Conservation (phyloP, 2,329 filamentous ascomycete species). For the Geosmithia flava region DNA sequence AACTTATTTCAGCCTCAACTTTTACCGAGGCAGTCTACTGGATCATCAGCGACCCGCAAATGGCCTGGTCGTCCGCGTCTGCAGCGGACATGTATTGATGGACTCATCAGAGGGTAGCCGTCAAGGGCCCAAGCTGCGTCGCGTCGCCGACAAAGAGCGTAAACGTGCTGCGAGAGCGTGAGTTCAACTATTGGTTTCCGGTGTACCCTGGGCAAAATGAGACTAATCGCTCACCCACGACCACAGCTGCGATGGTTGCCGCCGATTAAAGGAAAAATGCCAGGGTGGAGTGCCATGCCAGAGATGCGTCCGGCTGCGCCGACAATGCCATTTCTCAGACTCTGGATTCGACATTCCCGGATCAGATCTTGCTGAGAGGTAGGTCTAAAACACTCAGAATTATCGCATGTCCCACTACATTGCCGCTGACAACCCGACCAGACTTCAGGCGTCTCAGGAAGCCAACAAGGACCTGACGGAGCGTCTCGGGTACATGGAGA, state of each 20-base stretch:
- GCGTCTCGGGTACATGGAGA: conserved; percentile 25
- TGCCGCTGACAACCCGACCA: not conserved
- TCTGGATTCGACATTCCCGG: not conserved
- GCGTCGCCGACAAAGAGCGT: conserved; percentile 11
- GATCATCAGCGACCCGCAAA: not conserved
- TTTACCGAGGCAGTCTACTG: not conserved
- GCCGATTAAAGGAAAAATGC: conserved; percentile 43
- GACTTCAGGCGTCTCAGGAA: not conserved
- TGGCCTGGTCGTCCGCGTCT: not conserved
- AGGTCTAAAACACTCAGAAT: not conserved
- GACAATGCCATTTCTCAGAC: conserved; percentile 31
- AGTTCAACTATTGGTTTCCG: not conserved
- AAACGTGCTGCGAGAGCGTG: conserved; percentile 15
- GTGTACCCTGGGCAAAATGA: not conserved
- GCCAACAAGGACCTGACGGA: conserved; percentile 4
- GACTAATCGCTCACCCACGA: not conserved
- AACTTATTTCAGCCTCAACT: not conserved
- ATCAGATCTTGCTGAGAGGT: not conserved
- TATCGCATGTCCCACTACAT: not conserved
- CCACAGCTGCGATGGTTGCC: conserved; percentile 38
- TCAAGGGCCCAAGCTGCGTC: conserved; percentile 9
- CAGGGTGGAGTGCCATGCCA: conserved; percentile 42
- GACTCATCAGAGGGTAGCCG: not conserved
- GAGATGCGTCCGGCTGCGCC: conserved; percentile 35
- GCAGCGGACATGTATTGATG: not conserved